A percentile compares a stretch with the other conserved stretches of the same genome.
Conservation (phyloP, 1,139 yeast species). For the Sugiyamaella grinbergsii region DNA sequence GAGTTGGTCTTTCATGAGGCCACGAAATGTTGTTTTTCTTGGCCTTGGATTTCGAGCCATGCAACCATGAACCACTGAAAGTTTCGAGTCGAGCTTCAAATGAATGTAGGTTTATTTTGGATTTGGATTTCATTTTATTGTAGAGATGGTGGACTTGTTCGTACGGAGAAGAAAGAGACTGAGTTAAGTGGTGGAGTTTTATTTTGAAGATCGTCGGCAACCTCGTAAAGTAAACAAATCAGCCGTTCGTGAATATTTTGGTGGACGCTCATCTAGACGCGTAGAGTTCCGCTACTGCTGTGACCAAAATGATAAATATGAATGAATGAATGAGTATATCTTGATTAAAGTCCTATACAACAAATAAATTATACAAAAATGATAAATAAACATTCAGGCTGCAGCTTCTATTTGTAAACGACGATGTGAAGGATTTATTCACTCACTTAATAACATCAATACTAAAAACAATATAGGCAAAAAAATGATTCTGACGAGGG, state of each 20-base stretch:
- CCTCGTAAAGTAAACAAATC: constrained; percentile 7
- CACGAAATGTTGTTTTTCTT: constrained; percentile 33
- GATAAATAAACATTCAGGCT: no score
- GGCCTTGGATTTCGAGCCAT: constrained; percentile 32
- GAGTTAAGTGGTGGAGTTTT: neutral
- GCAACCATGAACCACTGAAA: constrained; percentile 31
- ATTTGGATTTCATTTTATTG: no score
- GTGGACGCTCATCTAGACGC: no score
- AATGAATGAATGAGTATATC: no score
- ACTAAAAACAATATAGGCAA: neutral
- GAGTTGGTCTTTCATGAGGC: constrained; percentile 40
- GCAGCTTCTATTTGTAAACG: no score
- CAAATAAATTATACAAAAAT: no score
- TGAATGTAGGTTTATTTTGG: constrained; percentile 25
- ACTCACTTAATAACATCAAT: no score
- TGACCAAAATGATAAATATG: no score
- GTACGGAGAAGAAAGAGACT: neutral
- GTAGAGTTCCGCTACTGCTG: no score
- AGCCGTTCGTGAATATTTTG: constrained; percentile 5
- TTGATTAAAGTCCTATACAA: no score
- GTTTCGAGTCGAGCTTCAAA: constrained; percentile 35
- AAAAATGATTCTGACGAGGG: constrained; percentile 16
- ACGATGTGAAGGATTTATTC: no score
- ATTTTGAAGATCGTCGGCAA: neutral
- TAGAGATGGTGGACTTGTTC: no score